Evolutionary conservation across 1,139 yeast species (phyloP), one percentile per base, ranked within the genome.

Genomic region (Saccharomyces pastorianus): DNA sequence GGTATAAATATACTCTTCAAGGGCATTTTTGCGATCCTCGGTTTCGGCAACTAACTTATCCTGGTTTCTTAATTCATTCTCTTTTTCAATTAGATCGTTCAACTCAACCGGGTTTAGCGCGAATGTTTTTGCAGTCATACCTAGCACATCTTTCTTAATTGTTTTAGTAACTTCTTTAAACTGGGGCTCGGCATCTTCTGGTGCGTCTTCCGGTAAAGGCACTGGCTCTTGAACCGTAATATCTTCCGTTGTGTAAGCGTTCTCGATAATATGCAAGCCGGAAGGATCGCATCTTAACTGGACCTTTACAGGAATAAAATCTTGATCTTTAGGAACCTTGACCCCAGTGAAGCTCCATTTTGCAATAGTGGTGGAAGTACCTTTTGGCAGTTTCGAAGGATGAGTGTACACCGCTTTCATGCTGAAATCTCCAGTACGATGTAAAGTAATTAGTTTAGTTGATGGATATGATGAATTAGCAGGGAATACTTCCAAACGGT

Each of bases 11-110:
- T 93, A 93, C 79, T 93, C 99, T 80, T 93, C 99, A 61, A 95
- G 82, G 63, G 96, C 95, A 73, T 93, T 93, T 88, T 93, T 93
- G 76, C 91, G 89, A 78, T 93, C 98, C 79, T 93, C 99, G 63
- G 99, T 95, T 78, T 93, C 98, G 64, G 96, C 96, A 63, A 93
- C 97, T 66, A 93, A 84, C 79, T 90, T 93, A 77, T 95, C 99
- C 71, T 85, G 91, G 71, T 89, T 82, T 61, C 82, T 80, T 84
- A 93, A 76, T 71, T 87, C 80, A 69, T 83, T 82, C 79, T 93
- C 99, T 73, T 78, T 77, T 79, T 93, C 98, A 61, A 87, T 78
- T 65, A 78, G 80, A 55, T 74, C 74, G 66, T 83, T 78, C 73
- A 89, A 80, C 59, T 72, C 73, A 50, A 73, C 71, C 55, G 78